Conservation (phyloP, 2,329 filamentous ascomycete species). For the Ceratocystis ficicola region DNA sequence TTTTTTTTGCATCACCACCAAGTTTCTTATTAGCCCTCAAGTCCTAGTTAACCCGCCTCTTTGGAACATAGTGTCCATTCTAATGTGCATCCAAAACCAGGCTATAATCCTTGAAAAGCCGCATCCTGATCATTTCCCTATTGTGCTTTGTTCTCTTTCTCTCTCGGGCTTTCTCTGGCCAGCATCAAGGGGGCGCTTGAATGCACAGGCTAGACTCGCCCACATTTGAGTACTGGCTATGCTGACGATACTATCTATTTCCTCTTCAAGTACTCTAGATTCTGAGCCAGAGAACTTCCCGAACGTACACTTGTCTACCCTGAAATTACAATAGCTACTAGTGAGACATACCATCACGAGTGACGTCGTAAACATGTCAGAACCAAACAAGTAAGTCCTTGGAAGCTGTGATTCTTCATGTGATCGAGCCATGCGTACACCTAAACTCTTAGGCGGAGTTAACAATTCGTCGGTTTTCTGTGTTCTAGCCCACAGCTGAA, state of each 20-base stretch:
- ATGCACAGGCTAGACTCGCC: neutral
- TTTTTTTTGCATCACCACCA: neutral
- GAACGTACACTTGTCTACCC: neutral
- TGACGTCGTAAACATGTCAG: neutral
- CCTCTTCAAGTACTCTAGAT: neutral
- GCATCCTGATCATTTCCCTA: neutral
- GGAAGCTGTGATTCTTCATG: neutral
- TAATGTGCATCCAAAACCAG: neutral
- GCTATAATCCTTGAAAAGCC: neutral
- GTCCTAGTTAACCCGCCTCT: neutral
- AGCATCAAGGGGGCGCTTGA: neutral
- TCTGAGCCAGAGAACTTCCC: neutral
- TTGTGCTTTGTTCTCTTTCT: neutral
- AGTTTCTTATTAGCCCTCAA: neutral
- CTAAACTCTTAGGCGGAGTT: conserved; percentile 1
- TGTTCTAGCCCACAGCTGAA: conserved; percentile 11
- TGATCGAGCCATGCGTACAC: neutral
- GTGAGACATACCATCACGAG: neutral
- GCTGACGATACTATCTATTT: neutral
- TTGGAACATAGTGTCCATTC: neutral
- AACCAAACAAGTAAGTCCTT: conserved; percentile 10
- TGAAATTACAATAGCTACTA: neutral
- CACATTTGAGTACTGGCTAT: neutral
- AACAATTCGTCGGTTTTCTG: conserved; percentile 1
- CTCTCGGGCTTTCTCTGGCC: neutral